Evolutionary conservation across 2,329 filamentous ascomycete genomes (phyloP).

Genomic region (Curvularia sp.): DNA sequence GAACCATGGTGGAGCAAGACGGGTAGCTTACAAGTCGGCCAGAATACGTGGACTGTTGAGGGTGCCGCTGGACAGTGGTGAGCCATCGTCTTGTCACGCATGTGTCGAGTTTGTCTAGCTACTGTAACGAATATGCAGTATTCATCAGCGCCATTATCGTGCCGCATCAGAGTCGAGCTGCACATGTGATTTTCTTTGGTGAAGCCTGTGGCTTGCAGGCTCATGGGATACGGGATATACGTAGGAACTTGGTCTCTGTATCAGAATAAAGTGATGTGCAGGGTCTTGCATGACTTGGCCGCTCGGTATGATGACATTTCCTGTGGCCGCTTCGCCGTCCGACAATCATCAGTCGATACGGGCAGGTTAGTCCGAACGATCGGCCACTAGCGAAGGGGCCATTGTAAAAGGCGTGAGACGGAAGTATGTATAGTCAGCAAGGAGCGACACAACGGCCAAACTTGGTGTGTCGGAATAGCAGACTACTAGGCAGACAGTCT

Average conservation of each 20-base stretch:
- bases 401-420: conserved; percentile 10
- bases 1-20: conserved; percentile 18
- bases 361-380: conserved; percentile 18
- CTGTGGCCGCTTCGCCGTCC: conserved; percentile 9
- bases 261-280: conserved; percentile 32
- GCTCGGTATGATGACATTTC: conserved; percentile 26
- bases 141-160: too few species aligned
- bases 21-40: conserved; percentile 14
- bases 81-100: too few species aligned
- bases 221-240: conserved; percentile 20
- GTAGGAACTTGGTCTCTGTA: conserved; percentile 31
- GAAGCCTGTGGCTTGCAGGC: conserved; percentile 1
- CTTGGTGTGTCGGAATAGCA: conserved; percentile 11
- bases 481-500: conserved; percentile 9
- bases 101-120: not conserved
- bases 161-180: not conserved
- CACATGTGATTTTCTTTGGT: conserved; percentile 1
- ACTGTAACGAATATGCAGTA: not conserved
- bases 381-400: conserved; percentile 9
- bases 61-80: not conserved
- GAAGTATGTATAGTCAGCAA: not conserved
- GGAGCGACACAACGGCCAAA: conserved; percentile 2
- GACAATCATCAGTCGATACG: conserved; percentile 12
- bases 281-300: conserved; percentile 30
- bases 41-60: conserved; percentile 9